A percentile compares a stretch with the other conserved stretches of the same genome.
Conservation (phyloP, 805 yeast genomes). For the Isabelozyma heimii region DNA sequence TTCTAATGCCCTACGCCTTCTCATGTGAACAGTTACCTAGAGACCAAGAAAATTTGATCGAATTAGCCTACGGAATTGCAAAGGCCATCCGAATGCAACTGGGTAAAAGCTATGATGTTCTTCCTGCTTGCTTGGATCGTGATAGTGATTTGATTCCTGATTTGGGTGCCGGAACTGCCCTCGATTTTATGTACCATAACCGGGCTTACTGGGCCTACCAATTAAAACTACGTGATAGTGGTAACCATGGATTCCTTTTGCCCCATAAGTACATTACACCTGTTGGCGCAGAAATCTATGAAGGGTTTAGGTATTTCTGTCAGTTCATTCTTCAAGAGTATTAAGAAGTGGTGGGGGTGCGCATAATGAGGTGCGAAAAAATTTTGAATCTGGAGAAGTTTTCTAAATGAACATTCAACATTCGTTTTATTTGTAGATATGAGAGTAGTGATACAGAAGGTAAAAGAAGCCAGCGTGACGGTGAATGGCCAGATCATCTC, state of each 20-base stretch:
- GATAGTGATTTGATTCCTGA: constrained; percentile 73
- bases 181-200: constrained; percentile 82
- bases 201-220: constrained; percentile 84
- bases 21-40: constrained; percentile 72
- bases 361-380: too few species aligned
- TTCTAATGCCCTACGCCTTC: constrained; percentile 79
- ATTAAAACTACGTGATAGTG: constrained; percentile 76
- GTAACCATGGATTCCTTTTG: constrained; percentile 77
- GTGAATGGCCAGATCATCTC: constrained; percentile 74
- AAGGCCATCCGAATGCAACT: constrained; percentile 65
- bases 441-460: constrained; percentile 91
- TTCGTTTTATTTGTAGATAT: constrained; percentile 29
- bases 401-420: neutral
- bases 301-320: constrained; percentile 65
- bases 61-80: constrained; percentile 76
- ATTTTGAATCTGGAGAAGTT: neutral
- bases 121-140: constrained; percentile 77
- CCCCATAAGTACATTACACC: constrained; percentile 70
- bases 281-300: constrained; percentile 72
- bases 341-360: neutral
- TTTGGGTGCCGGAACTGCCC: constrained; percentile 73
- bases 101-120: constrained; percentile 65
- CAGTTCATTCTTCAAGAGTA: constrained; percentile 33
- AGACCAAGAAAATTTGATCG: constrained; percentile 77
- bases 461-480: constrained; percentile 82